Percentiles rank a stretch among this genome's conserved stretches.
These are phyloP conservation scores for Phyllosticta citriasiana DNA, from an alignment of 2,329 filamentous ascomycete genomes.

Conservation along the genomic window DNA sequence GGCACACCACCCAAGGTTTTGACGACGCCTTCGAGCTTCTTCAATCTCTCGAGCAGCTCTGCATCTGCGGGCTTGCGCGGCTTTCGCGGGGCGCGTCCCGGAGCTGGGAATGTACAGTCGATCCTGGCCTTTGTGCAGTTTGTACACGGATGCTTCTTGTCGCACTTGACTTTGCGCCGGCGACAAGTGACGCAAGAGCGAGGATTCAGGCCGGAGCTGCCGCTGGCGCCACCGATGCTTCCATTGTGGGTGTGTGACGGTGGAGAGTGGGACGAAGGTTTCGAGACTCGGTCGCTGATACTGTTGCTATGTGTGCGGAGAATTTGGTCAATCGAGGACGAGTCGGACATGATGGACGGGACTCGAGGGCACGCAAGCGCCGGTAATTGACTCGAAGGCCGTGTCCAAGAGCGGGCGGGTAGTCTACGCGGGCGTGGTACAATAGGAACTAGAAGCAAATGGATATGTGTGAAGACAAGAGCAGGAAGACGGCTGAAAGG, in stretches of 20 bases:
- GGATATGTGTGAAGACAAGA: background rate
- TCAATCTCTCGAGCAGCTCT: conserved; percentile 61
- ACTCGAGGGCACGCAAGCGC: background rate
- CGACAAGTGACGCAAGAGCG: conserved; percentile 44
- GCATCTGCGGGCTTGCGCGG: conserved; percentile 57
- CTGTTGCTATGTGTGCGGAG: conserved; percentile 9
- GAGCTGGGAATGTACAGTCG: conserved; percentile 64
- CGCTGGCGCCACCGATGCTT: conserved; percentile 7
- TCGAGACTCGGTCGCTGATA: conserved; percentile 1
- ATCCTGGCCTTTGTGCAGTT: conserved; percentile 64
- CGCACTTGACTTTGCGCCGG: conserved; percentile 62
- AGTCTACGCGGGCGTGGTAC: background rate
- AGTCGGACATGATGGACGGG: conserved; percentile 2
- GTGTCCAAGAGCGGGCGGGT: background rate
- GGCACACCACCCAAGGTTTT: conserved; percentile 39
- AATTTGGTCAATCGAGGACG: background rate
- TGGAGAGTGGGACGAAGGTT: background rate
- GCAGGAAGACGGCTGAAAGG: background rate
- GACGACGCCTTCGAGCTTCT: conserved; percentile 67
- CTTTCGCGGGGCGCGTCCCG: conserved; percentile 61
- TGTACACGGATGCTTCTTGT: conserved; percentile 66
- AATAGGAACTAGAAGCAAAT: background rate
- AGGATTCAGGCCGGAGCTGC: conserved; percentile 20
- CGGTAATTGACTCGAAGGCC: background rate
- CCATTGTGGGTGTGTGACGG: background rate